Conservation (phyloP, 306 rosid species). For the Sicyos edulis region DNA sequence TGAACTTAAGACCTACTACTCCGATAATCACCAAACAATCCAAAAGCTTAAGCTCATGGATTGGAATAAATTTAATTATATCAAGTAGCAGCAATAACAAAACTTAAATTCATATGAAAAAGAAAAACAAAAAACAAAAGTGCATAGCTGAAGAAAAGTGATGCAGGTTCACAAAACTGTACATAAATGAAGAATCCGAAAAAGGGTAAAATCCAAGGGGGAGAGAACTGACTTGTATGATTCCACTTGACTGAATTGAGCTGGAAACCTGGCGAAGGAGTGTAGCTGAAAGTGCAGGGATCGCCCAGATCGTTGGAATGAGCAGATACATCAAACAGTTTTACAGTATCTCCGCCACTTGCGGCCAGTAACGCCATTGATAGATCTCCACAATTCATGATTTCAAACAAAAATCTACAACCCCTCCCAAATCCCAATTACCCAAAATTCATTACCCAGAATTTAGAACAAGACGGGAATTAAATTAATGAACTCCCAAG, state of each 20-base stretch:
- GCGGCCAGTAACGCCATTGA: conserved; percentile 70
- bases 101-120: too few species aligned
- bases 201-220: not conserved
- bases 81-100: too few species aligned
- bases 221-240: conserved; percentile 64
- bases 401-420: not conserved
- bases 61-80: too few species aligned
- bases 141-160: not conserved
- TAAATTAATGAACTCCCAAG: conserved; percentile 10
- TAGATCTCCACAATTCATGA: conserved; percentile 52
- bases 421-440: not conserved
- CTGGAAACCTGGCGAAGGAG: conserved; percentile 73
- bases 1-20: too few species aligned
- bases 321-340: conserved; percentile 78
- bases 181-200: not conserved
- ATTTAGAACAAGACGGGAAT: not conserved
- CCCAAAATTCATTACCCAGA: conserved; percentile 5
- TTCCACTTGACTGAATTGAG: conserved; percentile 95
- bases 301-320: conserved; percentile 86
- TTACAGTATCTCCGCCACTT: conserved; percentile 88
- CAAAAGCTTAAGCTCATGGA: too few species aligned
- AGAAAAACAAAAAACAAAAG: not conserved
- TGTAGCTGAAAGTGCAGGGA: conserved; percentile 80
- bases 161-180: not conserved
- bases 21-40: too few species aligned